Conservation (phyloP, 352 stramenopile species). For the Elongisporangium anandrum region DNA sequence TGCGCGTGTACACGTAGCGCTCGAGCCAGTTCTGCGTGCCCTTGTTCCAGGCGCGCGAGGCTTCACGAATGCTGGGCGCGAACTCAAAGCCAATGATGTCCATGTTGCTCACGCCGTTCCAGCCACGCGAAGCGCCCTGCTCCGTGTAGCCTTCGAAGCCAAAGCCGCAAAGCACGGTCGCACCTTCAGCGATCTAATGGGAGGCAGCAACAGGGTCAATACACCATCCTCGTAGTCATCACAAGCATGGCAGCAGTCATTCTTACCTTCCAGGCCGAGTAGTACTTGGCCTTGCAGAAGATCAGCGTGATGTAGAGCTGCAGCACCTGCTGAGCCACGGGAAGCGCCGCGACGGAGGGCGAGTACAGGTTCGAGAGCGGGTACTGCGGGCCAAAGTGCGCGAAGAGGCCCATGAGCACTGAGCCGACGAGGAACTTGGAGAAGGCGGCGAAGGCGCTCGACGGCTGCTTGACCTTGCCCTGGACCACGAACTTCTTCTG, state of each 20-base stretch:
- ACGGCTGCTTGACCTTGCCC: slow-evolving; percentile 38
- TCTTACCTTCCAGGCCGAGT: slow-evolving; percentile 93
- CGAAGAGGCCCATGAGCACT: slow-evolving; percentile 55
- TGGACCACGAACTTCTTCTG: slow-evolving; percentile 55
- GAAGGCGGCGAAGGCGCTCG: slow-evolving; percentile 66
- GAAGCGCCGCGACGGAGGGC: slow-evolving; percentile 35
- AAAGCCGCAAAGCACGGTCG: slow-evolving; percentile 77
- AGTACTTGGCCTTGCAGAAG: slow-evolving; percentile 94
- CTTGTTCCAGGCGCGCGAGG: slow-evolving; percentile 95
- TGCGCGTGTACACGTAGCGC: slow-evolving; percentile 94
- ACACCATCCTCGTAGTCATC: slow-evolving; percentile 15
- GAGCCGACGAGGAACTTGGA: slow-evolving; percentile 73
- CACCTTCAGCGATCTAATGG: slow-evolving; percentile 57
- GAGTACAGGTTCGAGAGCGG: slow-evolving; percentile 48
- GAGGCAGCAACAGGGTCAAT: slow-evolving; percentile 21
- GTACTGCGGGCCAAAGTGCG: slow-evolving; percentile 41
- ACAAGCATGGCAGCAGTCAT: slow-evolving; percentile 23
- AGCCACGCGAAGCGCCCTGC: slow-evolving; percentile 85
- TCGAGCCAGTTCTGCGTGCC: slow-evolving; percentile 94
- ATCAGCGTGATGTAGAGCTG: slow-evolving; percentile 90
- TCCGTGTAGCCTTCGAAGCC: slow-evolving; percentile 94
- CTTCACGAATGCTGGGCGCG: slow-evolving; percentile 85
- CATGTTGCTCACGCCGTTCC: slow-evolving; percentile 95
- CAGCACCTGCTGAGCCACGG: slow-evolving; percentile 56
- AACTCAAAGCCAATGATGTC: slow-evolving; percentile 96